These are phyloP conservation scores for Vitis hybrid DNA, from an alignment of 177 flowering plant genomes.

Conservation along the genomic window DNA sequence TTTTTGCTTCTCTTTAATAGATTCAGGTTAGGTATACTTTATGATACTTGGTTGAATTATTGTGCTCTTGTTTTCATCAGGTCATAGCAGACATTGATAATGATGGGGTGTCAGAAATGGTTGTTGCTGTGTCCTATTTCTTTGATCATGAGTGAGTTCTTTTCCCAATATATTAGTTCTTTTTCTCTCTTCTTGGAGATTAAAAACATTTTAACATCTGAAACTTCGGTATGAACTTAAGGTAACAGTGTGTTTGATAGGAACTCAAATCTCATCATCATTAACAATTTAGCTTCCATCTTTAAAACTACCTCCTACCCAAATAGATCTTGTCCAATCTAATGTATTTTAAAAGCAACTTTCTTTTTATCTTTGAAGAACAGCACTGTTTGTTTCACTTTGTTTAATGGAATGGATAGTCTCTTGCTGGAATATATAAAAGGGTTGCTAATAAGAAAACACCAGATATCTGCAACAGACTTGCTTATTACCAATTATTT, in stretches of 20 bases:
- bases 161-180: neutral
- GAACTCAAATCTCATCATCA: too few relatives aligned
- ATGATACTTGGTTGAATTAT: neutral
- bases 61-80: conserved; percentile 36
- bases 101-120: conserved; percentile 92
- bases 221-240: neutral
- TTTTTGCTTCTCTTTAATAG: neutral
- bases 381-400: neutral
- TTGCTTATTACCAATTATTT: too few relatives aligned
- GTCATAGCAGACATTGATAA: conserved; percentile 96
- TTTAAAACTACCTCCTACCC: too few relatives aligned
- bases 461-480: too few relatives aligned
- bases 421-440: too few relatives aligned
- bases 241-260: neutral
- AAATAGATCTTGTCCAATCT: too few relatives aligned
- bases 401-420: neutral
- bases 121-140: conserved; percentile 95
- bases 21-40: neutral
- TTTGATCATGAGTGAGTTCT: conserved; percentile 95
- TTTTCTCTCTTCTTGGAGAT: neutral
- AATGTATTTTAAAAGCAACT: too few relatives aligned
- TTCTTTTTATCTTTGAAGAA: too few relatives aligned
- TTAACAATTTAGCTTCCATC: too few relatives aligned
- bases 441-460: too few relatives aligned
- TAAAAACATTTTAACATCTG: too few relatives aligned